A percentile compares a stretch with the other conserved stretches of the same genome.
phyloP scores from a whole-genome alignment of 176 grass and related monocot species.

The Hordeum vulgare region MorexV3_pseudomolecules_assembly NC_058518.1:334741117-334741616 shows the following conservation, averaged over 20 bases:
- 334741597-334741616: slow-evolving; percentile 26
- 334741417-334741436: slow-evolving; percentile 33
- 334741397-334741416: slow-evolving; percentile 23
- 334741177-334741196: slow-evolving; percentile 79
- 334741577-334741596: slow-evolving; percentile 12
- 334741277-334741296: slow-evolving; percentile 11
- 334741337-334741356: slow-evolving; percentile 30
- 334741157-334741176: slow-evolving; percentile 72
- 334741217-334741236: slow-evolving; percentile 50
- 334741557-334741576: slow-evolving; percentile 7
- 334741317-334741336: slow-evolving; percentile 10
- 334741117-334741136: slow-evolving; percentile 60
- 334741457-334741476: neutral
- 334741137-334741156: slow-evolving; percentile 98
- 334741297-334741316: slow-evolving; percentile 21
- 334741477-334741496: slow-evolving; percentile 19
- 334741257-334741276: slow-evolving; percentile 1
- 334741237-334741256: slow-evolving; percentile 58
- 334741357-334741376: neutral
- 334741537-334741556: neutral
- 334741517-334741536: slow-evolving; percentile 8
- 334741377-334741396: slow-evolving; percentile 22
- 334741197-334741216: slow-evolving; percentile 83
- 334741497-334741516: slow-evolving; percentile 17
- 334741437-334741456: slow-evolving; percentile 30